Evolutionary conservation across 1,284 basidiomycete species (phyloP), one percentile per base, ranked within the genome.

Genomic region (Macrocystidia cucumis): DNA sequence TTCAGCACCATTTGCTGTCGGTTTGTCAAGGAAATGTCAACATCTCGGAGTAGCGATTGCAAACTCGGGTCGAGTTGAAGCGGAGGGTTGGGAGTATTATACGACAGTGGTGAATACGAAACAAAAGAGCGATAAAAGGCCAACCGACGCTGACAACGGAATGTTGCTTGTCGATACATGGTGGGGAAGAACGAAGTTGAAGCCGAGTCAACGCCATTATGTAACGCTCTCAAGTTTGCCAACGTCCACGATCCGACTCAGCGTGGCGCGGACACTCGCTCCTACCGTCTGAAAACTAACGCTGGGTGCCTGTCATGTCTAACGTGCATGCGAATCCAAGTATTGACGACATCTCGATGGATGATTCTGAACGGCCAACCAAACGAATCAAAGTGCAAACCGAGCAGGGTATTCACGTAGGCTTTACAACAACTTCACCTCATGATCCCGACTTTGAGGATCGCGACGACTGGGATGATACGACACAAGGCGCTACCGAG

Each of bases 51-150:
- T 16, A 86, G 55, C 4, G 67, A 62, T 44, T 67, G 65, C 36
- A 82, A 60, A 24, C 69, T 71, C 3, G 80, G 70, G 50, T 87
- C 84, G 23, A 87, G 60, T 26, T 75, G 59, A 6, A 85, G 50
- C 26, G 74, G 63, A 11, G 64, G 56, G 38, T 70, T 74, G 14
- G 65, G 61, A 7, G 61, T 57, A 29, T 38, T 29, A 3, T 29
- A 32, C 11, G 35, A 35, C 4, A 30, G 16, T 18, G 36, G 33
- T 17, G 9, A 3, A 7, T 23, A 23, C 16, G 23, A 34, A 14
- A 29, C 12, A 23, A 22, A 21, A 14, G 21, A 21, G 20, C 39
- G 20, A 25, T 17, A 27, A 16, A 24, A 30, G n/a, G n/a, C 19
- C 33, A 37, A 29, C 5, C 29, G 12, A 17, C 21, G n/a, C n/a